phyloP scores from a whole-genome alignment of 345 rosid species.

The Eucalyptus guilfoylei region DNA sequence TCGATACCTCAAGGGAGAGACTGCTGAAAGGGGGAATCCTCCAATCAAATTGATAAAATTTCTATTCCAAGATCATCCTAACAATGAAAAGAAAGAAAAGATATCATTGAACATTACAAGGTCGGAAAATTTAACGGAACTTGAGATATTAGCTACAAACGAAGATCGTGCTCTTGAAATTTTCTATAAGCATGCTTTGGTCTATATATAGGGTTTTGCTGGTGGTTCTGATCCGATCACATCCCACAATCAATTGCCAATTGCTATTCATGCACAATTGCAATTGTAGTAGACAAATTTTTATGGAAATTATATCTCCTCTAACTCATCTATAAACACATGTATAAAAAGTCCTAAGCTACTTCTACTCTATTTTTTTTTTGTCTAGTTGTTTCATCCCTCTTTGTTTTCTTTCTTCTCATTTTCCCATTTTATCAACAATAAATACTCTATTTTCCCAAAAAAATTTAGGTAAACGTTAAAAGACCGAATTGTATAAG shows the following conservation, averaged over 20 bases:
- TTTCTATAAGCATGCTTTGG: not conserved
- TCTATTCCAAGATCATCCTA: not conserved
- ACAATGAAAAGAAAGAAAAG: not conserved
- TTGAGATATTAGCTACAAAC: not conserved
- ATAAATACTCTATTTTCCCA: not conserved
- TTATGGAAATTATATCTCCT: too few species aligned
- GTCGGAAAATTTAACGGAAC: not conserved
- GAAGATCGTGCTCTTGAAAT: not conserved
- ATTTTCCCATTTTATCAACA: not conserved
- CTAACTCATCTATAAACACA: too few species aligned
- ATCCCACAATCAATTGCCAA: too few species aligned
- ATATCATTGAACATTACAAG: too few species aligned
- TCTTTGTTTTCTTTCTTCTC: not conserved
- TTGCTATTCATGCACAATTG: too few species aligned
- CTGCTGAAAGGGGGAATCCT: not conserved
- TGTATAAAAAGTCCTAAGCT: too few species aligned
- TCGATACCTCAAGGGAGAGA: not conserved
- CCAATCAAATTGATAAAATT: not conserved
- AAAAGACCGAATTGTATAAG: not conserved
- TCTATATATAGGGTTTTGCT: not conserved
- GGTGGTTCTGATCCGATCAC: fast-evolving
- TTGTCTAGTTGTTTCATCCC: not conserved
- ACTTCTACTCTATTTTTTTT: not conserved
- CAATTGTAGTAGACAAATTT: fast-evolving
- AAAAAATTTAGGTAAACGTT: too few species aligned